Conservation (phyloP, 441 rosid genomes). For the Brassica balearica region DNA sequence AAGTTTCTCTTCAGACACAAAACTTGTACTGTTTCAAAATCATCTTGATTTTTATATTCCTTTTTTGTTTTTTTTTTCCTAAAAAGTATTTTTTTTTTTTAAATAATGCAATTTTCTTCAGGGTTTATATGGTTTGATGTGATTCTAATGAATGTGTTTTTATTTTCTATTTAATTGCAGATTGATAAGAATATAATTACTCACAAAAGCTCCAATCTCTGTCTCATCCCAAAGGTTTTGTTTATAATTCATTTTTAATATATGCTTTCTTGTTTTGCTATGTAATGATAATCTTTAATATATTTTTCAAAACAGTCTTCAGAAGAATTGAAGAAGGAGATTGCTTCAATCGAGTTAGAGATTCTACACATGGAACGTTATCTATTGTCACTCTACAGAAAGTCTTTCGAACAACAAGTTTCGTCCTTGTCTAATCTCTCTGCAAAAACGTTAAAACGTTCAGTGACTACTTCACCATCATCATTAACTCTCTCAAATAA, state of each 20-base stretch:
- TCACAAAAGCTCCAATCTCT: constrained; percentile 9
- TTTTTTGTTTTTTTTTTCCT: background rate
- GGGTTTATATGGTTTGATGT: constrained; percentile 18
- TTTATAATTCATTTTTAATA: background rate
- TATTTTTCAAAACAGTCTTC: constrained; percentile 47
- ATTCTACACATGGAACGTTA: constrained; percentile 62
- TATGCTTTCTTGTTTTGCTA: background rate
- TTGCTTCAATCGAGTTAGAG: constrained; percentile 65
- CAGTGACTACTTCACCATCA: constrained; percentile 46
- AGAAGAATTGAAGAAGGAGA: constrained; percentile 63
- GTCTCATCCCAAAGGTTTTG: constrained; percentile 24
- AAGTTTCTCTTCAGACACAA: constrained; percentile 30
- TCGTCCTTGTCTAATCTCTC: constrained; percentile 47
- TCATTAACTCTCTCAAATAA: constrained; percentile 26
- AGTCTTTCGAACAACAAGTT: constrained; percentile 60
- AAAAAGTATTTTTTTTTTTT: background rate
- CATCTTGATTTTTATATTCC: background rate
- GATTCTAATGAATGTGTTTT: constrained; percentile 14
- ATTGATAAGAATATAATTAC: constrained; percentile 23
- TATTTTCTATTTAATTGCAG: constrained; percentile 8
- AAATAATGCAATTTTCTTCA: constrained; percentile 12
- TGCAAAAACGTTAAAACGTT: constrained; percentile 32
- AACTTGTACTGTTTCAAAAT: constrained; percentile 28
- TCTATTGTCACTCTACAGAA: constrained; percentile 71
- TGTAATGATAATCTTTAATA: background rate